Base-by-base conservation (phyloP, 352 stramenopile genomes). In the Peronospora belbahrii region DNA sequence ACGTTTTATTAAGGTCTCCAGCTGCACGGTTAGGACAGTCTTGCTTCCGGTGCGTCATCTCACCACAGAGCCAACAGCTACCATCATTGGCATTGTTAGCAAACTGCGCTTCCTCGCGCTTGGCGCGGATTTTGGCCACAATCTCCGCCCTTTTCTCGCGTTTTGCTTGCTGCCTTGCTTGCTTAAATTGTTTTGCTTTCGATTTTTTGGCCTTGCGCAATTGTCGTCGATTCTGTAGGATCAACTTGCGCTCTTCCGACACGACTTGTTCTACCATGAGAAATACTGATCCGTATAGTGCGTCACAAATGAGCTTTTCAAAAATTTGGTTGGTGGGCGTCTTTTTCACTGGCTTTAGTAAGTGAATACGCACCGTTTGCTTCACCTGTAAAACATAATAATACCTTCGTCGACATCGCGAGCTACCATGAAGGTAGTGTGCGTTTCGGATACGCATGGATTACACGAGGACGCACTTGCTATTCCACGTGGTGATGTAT, bases 131-230 rank as follows among this genome's bases (percentile, higher is more conserved):
- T 40, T 74, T 78, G 27, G 74, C 70, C 40, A 85, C 66, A 51
- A 89, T 85, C 49, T 85, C 70, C 50, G 78, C 70, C 62, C 85
- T 87, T 64, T 88, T 91, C 35, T 87, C 80, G 4, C 68, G 58
- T 8, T 69, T 62, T 42, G 70, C 62, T 33, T 67, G 70, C 40
- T 77, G 73, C 59, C 86, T 85, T 41, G 77, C 62, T 50, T 64
- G 47, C 51, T 83, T 85, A 52, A 80, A 78, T 8, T 74, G 48
- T 40, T 72, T 69, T 23, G 72, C 76, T 60, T 88, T 88, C 9
- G 37, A 49, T 52, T 91, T 91, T 67, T 88, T 91, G 42, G 70
- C 80, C 53, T 86, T 88, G 54, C 76, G 76, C 57, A 86, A 70
- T 61, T 78, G 73, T 18, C 80, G 76, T 38, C 80, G 76, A 38